Conservation (phyloP, 345 rosid genomes). For the Mallotus nudiflorus region DNA sequence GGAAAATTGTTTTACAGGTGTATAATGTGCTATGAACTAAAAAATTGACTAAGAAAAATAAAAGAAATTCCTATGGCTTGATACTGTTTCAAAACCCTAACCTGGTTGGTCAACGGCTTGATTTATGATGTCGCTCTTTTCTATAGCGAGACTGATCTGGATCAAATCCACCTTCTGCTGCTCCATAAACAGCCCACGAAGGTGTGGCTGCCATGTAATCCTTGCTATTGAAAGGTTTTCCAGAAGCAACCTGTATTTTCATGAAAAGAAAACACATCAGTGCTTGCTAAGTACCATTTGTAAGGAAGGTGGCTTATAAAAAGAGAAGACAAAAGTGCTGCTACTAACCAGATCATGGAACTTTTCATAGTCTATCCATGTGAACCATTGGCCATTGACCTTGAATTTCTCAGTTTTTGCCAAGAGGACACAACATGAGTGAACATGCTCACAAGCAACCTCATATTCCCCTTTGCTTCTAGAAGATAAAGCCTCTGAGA, state of each 20-base stretch:
- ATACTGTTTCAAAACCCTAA: constrained; percentile 17
- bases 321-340: neutral
- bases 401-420: constrained; percentile 90
- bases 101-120: constrained; percentile 43
- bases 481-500: constrained; percentile 78
- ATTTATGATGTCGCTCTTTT: constrained; percentile 82
- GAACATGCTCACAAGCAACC: constrained; percentile 97
- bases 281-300: neutral
- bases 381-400: constrained; percentile 77
- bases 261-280: neutral
- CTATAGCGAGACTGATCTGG: constrained; percentile 74
- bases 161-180: constrained; percentile 94
- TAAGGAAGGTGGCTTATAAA: neutral
- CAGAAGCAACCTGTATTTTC: constrained; percentile 69
- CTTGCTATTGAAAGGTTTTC: constrained; percentile 65
- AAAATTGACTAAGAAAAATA: neutral
- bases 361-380: constrained; percentile 98
- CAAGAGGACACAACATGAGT: constrained; percentile 91
- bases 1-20: constrained; percentile 15
- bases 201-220: constrained; percentile 93
- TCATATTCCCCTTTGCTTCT: constrained; percentile 82
- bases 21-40: constrained; percentile 7
- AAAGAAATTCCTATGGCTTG: neutral
- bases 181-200: constrained; percentile 93
- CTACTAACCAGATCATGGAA: constrained; percentile 84